These are phyloP conservation scores for Dactylellina haptotyla DNA, from an alignment of 2,329 filamentous ascomycete genomes.

Conservation along the genomic window DNA sequence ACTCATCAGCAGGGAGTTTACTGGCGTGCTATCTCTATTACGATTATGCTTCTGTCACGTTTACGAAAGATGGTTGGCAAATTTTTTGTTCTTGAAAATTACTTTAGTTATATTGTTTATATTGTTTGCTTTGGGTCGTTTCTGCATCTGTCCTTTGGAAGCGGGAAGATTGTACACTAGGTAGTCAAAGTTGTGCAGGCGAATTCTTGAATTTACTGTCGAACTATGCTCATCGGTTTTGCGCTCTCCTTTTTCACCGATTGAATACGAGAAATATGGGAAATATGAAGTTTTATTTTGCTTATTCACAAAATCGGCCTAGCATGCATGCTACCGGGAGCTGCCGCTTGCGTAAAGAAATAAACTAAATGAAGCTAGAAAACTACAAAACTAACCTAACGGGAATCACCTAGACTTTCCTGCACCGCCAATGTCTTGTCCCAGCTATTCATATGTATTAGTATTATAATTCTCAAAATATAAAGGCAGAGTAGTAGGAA, in stretches of 20 bases:
- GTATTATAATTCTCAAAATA: not conserved
- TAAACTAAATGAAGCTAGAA: slow-evolving; percentile 5
- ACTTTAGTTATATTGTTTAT: not conserved
- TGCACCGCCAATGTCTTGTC: slow-evolving; percentile 53
- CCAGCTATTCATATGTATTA: slow-evolving; percentile 31
- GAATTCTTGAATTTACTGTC: slow-evolving; percentile 17
- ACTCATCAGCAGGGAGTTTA: no score
- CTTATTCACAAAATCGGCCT: slow-evolving; percentile 10
- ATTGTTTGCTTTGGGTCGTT: not conserved
- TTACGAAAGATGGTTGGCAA: no score
- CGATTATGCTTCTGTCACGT: no score
- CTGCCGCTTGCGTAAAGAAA: slow-evolving; percentile 16
- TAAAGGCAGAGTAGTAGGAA: not conserved
- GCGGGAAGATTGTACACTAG: slow-evolving; percentile 33
- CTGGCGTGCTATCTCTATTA: no score
- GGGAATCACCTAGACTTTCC: slow-evolving; percentile 38
- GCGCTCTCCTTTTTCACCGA: no score
- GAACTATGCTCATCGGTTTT: not conserved
- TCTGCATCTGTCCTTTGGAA: slow-evolving; percentile 4
- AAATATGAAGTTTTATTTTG: slow-evolving; percentile 4
- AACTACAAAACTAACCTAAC: slow-evolving; percentile 40
- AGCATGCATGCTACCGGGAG: slow-evolving; percentile 1
- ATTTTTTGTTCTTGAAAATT: not conserved
- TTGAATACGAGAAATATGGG: no score
- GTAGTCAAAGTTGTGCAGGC: not conserved